Evolutionary conservation across 306 rosid genomes (phyloP).

Genomic region (Sesbania bispinosa): DNA sequence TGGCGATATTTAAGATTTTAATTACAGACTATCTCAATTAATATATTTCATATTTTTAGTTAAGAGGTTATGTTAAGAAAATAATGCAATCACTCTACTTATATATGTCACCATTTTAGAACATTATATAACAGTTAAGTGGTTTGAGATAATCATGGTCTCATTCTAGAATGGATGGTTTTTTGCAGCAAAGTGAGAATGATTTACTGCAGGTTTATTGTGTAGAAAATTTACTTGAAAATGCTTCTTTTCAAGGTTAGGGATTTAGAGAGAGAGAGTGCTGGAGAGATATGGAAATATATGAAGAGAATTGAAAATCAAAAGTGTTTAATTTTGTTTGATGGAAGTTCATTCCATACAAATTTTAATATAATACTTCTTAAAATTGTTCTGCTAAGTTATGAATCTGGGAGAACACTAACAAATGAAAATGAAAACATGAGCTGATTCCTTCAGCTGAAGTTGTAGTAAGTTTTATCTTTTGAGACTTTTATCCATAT

Average conservation of each 20-base stretch:
- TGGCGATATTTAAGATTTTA: not conserved
- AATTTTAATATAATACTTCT: not conserved
- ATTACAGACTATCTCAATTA: not conserved
- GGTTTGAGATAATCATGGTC: not conserved
- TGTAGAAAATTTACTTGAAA: not conserved
- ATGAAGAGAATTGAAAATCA: not conserved
- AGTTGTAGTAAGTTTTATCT: not conserved
- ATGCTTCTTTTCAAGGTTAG: not conserved
- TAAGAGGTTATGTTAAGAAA: not conserved
- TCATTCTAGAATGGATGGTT: not conserved
- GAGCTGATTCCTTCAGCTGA: not conserved
- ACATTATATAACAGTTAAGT: not conserved
- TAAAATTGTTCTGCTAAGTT: not conserved
- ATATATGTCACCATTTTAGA: not conserved
- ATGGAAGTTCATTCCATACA: not conserved
- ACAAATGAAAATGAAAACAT: not conserved
- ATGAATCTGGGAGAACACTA: not conserved
- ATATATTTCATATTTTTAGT: not conserved
- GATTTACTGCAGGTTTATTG: not conserved
- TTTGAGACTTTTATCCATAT: constrained; percentile 17
- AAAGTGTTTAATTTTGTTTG: not conserved
- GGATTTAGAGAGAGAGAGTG: not conserved
- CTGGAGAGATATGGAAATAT: too few relatives aligned
- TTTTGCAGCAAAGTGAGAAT: not conserved
- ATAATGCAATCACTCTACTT: not conserved